Evolutionary conservation across 2,329 filamentous ascomycete genomes (phyloP).

Genomic region (Colletotrichum liaoningense): DNA sequence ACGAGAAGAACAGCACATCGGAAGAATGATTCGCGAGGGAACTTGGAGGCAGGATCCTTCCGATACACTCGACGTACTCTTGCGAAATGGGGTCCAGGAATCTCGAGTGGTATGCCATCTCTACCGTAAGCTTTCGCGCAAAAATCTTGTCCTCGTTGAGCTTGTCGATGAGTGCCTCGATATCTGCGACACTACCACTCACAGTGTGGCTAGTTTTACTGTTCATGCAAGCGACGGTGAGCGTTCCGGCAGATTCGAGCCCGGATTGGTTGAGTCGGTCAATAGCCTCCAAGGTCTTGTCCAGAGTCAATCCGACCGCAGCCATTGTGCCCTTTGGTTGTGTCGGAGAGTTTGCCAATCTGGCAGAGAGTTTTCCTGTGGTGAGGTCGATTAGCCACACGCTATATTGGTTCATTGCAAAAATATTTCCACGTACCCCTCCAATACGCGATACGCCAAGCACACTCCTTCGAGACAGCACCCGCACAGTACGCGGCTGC

Average conservation of each 20-base stretch:
- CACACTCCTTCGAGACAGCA: slow-evolving; percentile 46
- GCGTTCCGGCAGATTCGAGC: slow-evolving; percentile 25
- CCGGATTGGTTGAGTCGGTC: not conserved
- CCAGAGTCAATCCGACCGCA: slow-evolving; percentile 58
- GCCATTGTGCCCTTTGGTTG: slow-evolving; percentile 55
- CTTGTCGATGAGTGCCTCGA: slow-evolving; percentile 52
- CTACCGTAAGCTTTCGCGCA: slow-evolving; percentile 32
- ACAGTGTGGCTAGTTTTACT: slow-evolving; percentile 62
- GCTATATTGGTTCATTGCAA: not conserved
- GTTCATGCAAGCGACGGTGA: slow-evolving; percentile 56
- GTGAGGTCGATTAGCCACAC: no score
- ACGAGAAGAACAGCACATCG: slow-evolving; percentile 44
- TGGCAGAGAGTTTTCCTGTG: slow-evolving; percentile 46
- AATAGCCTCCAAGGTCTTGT: slow-evolving; percentile 44
- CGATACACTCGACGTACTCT: slow-evolving; percentile 5
- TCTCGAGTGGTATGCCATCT: slow-evolving; percentile 23
- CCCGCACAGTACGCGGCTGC: slow-evolving; percentile 55
- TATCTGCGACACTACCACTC: slow-evolving; percentile 57
- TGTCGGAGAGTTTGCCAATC: slow-evolving; percentile 30
- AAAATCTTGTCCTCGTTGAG: slow-evolving; percentile 43
- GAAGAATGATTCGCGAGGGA: not conserved
- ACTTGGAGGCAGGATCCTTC: not conserved
- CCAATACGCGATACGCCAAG: slow-evolving; percentile 61
- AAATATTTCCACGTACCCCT: slow-evolving; percentile 43
- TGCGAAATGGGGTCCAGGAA: slow-evolving; percentile 12